phyloP scores from a whole-genome alignment of 257 asterid genomes.

The Scutellaria minor region DNA sequence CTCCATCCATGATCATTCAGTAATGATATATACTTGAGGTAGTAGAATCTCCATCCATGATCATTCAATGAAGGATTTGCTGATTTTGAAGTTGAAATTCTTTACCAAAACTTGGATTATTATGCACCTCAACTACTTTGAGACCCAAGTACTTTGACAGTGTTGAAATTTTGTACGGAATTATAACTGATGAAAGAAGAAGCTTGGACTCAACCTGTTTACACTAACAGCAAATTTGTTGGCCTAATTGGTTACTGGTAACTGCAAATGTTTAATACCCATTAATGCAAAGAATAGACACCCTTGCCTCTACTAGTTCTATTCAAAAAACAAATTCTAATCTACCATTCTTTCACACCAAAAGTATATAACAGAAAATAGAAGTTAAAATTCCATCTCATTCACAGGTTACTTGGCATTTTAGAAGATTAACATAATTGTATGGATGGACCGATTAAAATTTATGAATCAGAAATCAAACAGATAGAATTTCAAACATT shows the following conservation, averaged over 20 bases:
- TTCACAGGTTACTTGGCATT: neutral
- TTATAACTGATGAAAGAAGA: neutral
- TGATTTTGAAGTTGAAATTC: constrained; percentile 14
- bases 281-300: neutral
- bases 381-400: constrained; percentile 8
- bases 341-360: constrained; percentile 12
- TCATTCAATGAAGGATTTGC: constrained; percentile 17
- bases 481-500: neutral
- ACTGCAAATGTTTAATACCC: neutral
- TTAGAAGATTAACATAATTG: constrained; percentile 5
- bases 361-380: neutral
- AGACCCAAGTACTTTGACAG: neutral
- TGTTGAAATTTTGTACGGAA: neutral
- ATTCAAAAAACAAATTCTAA: neutral
- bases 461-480: neutral
- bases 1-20: constrained; percentile 6
- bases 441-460: constrained; percentile 19
- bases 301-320: neutral
- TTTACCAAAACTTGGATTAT: neutral
- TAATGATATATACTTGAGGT: neutral
- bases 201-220: neutral
- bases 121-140: neutral
- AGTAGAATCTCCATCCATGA: constrained; percentile 18
- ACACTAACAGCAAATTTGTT: neutral
- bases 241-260: neutral